Conservation (phyloP, 140 eudicot species). For the Flaveria floridana region DNA sequence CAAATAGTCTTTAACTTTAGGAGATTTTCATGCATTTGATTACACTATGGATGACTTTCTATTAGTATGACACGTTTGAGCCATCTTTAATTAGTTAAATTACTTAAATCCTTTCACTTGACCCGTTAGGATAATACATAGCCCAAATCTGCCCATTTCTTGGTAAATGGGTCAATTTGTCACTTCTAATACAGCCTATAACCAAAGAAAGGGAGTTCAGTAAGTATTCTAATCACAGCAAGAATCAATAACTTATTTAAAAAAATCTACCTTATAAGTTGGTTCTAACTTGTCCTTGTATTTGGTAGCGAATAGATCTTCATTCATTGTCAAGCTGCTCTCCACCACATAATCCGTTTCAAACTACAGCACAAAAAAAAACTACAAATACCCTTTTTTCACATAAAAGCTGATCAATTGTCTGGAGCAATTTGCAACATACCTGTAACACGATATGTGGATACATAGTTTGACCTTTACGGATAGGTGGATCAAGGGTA, state of each 20-base stretch:
- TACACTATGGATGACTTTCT: background rate
- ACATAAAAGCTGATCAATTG: conserved; percentile 4
- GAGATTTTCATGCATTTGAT: background rate
- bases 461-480: conserved; percentile 95
- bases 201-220: conserved; percentile 1
- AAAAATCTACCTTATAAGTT: conserved; percentile 59
- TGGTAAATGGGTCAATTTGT: conserved; percentile 15
- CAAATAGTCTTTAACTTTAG: background rate
- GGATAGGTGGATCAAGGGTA: conserved; percentile 95
- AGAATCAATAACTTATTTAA: background rate
- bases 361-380: conserved; percentile 52
- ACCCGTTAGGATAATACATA: background rate
- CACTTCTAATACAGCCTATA: conserved; percentile 10
- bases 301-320: conserved; percentile 65
- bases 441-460: conserved; percentile 98
- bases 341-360: conserved; percentile 89
- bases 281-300: conserved; percentile 85
- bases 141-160: background rate
- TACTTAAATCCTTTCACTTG: background rate
- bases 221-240: background rate
- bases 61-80: conserved; percentile 2
- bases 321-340: conserved; percentile 64
- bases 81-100: background rate
- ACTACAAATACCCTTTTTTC: conserved; percentile 9
- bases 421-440: conserved; percentile 17